These are phyloP conservation scores for Stagonosporopsis chrysanthemi DNA, from an alignment of 2,329 filamentous ascomycete genomes.

Conservation along the genomic window DNA sequence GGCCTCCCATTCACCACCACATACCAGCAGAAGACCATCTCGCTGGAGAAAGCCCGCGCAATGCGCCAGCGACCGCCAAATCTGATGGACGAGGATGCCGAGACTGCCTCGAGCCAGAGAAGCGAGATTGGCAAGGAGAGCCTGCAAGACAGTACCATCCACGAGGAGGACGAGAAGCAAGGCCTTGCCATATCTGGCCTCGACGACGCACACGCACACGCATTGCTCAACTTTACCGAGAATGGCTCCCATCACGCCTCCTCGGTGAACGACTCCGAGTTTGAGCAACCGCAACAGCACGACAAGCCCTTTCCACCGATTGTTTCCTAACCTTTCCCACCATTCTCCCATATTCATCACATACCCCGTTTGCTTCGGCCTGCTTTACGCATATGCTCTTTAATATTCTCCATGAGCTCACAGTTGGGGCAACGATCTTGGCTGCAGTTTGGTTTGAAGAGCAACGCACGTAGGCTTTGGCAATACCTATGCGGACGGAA, in stretches of 20 bases:
- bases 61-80: conserved; percentile 91
- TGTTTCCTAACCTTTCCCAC: conserved; percentile 1
- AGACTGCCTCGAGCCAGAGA: conserved; percentile 35
- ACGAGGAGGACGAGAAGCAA: conserved; percentile 48
- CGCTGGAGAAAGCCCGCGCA: conserved; percentile 82
- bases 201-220: conserved; percentile 46
- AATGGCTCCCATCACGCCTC: conserved; percentile 20
- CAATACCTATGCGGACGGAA: conserved; percentile 11
- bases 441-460: conserved; percentile 1
- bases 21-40: conserved; percentile 97
- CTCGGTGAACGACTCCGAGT: conserved; percentile 11
- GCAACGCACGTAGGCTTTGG: conserved; percentile 4
- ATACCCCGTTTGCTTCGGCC: conserved; percentile 18
- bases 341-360: conserved; percentile 11
- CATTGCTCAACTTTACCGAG: conserved; percentile 45
- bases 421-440: background rate
- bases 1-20: conserved; percentile 82
- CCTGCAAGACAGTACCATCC: conserved; percentile 45
- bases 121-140: conserved; percentile 47
- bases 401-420: conserved; percentile 14
- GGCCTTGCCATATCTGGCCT: conserved; percentile 49
- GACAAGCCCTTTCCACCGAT: conserved; percentile 15
- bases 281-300: conserved; percentile 11
- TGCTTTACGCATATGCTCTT: conserved; percentile 17
- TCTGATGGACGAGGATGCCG: conserved; percentile 69